Base-by-base conservation (phyloP, 148 eudicot species). In the Linanthus parryae region DNA sequence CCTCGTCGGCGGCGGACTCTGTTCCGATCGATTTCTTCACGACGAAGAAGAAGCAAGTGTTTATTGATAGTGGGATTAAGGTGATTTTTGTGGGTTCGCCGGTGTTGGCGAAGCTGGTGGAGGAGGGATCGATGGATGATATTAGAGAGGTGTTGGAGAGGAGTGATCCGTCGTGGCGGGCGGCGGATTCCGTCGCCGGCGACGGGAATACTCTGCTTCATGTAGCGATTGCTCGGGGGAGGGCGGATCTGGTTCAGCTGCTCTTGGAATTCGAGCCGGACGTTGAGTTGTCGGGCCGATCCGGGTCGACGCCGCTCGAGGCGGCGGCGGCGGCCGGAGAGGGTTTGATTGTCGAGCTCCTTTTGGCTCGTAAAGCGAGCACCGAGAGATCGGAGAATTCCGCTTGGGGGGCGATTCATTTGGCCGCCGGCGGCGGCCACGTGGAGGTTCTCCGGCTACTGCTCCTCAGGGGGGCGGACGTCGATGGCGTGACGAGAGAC, bases 1-100 rank as follows among this genome's bases (percentile, higher is more conserved):
- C 69, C 17, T 25, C 72, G 2, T 65, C 71, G 0, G 48, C 59
- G 0, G 27, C 15, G 10, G 78, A 77, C 24, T 15, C 67, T 4
- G 70, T 77, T 22, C 78, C 78, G 2, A 77, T 22, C 19, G 82
- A 77, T 16, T 73, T 78, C 78, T 77, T 77, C 31, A 73, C 82
- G 2, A 62, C 73, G 3, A 73, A 61, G 65, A 77, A 66, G 55
- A 77, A 77, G 43, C 82, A 77, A 50, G 82, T 77, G 42, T 77
- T 73, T 31, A 57, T 64, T 12, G 77, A 77, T 35, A 73, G 75
- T 42, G 82, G 72, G 15, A 40, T 77, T 1, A 58, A 48, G 25
- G 30, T 77, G 57, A 73, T 77, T 73, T 77, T 77, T 57, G 73
- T 66, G 10, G 82, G 82, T 13, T 67, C 82, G 2, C 44, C 40